phyloP scores from a whole-genome alignment of 331 rosid genomes.

The Arachis monticola region DNA sequence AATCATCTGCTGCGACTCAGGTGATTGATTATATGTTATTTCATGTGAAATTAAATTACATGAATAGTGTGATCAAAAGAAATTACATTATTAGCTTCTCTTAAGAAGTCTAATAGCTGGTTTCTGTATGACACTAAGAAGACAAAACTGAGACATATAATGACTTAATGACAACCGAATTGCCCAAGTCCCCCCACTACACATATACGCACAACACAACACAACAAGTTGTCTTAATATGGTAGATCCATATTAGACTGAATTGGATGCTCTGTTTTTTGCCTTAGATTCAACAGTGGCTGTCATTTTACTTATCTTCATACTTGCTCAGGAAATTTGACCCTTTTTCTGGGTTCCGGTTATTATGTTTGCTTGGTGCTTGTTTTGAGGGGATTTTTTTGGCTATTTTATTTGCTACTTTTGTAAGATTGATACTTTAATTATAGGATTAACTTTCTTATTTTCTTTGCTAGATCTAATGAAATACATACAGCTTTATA shows the following conservation, averaged over 20 bases:
- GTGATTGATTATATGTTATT: constrained; percentile 39
- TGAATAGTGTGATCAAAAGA: no score
- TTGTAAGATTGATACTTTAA: not conserved
- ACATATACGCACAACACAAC: no score
- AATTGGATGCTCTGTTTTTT: not conserved
- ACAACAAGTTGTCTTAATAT: no score
- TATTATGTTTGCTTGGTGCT: constrained; percentile 5
- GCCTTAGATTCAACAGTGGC: not conserved
- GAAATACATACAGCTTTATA: constrained; percentile 9
- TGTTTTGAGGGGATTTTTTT: not conserved
- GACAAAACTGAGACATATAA: not conserved
- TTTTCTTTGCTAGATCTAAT: constrained; percentile 3
- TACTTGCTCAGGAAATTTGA: no score
- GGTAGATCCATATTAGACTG: not conserved
- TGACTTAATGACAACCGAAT: not conserved
- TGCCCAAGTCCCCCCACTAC: not conserved
- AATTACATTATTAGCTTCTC: not conserved
- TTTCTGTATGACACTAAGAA: not conserved
- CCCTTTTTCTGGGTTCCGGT: no score
- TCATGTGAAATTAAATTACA: constrained; percentile 12
- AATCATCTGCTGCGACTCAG: constrained; percentile 65
- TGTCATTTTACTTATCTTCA: not conserved
- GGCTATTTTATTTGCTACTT: constrained; percentile 2
- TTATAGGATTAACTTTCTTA: not conserved
- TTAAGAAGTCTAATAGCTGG: not conserved